phyloP scores from a whole-genome alignment of 139 green algal species.

The Diplosphaera chodatii region DNA sequence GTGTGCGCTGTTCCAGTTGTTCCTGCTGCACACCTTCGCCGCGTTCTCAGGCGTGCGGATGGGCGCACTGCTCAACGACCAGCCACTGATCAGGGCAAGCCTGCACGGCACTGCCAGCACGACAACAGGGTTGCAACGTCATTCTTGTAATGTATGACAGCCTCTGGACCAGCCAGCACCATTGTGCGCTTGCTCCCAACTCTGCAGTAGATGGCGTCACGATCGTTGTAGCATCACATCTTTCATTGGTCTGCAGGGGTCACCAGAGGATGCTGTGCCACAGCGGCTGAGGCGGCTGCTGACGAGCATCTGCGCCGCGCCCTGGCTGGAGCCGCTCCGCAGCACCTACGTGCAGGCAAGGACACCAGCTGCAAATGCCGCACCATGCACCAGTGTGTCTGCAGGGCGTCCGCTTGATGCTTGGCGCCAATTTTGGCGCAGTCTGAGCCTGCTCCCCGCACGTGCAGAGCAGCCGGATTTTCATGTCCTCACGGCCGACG shows the following conservation, averaged over 20 bases:
- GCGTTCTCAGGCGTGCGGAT: constrained; percentile 31
- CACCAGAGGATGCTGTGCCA: constrained; percentile 16
- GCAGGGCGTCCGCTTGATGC: too few species aligned
- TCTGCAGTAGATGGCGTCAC: too few species aligned
- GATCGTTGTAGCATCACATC: neutral
- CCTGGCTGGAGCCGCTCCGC: constrained; percentile 17
- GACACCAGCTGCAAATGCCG: too few species aligned
- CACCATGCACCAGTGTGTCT: too few species aligned
- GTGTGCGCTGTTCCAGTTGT: constrained; percentile 46
- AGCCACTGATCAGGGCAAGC: neutral
- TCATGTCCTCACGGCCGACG: neutral
- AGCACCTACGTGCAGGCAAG: neutral
- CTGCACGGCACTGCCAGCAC: too few species aligned
- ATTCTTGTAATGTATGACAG: neutral
- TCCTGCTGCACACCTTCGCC: constrained; percentile 33
- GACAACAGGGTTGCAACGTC: too few species aligned
- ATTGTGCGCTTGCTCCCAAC: too few species aligned
- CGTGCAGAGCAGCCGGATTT: neutral
- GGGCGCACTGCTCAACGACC: constrained; percentile 9
- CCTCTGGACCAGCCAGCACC: neutral
- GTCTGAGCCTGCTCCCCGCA: too few species aligned
- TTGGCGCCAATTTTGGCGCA: too few species aligned
- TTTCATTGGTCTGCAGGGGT: constrained; percentile 3
- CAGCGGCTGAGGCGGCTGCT: constrained; percentile 24
- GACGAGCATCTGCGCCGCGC: constrained; percentile 21